These are phyloP conservation scores for Tremellales sp. DNA, from an alignment of 1,284 basidiomycete genomes.

Conservation along the genomic window DNA sequence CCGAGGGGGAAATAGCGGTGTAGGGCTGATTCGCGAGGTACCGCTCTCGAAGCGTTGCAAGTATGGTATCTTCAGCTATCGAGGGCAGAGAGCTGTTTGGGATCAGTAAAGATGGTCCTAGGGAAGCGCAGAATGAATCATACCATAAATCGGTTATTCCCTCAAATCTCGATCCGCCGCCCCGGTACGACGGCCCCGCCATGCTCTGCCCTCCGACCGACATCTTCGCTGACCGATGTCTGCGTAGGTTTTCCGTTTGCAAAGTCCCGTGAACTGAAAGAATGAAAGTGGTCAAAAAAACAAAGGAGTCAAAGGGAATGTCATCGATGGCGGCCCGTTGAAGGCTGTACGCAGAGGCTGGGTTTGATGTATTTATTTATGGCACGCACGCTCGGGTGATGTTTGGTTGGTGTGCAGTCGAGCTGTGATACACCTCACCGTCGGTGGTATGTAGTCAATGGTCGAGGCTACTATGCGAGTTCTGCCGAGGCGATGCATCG, in stretches of 20 bases:
- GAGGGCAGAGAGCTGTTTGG: slow-evolving; percentile 30
- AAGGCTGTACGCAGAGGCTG: no score
- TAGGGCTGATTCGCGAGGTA: slow-evolving; percentile 81
- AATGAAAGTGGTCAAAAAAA: neutral
- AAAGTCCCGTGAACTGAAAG: neutral
- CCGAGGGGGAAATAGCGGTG: slow-evolving; percentile 66
- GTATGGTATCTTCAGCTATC: slow-evolving; percentile 47
- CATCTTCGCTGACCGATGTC: slow-evolving; percentile 3
- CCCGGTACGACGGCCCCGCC: slow-evolving; percentile 10
- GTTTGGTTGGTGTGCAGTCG: no score
- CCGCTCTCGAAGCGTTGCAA: slow-evolving; percentile 73
- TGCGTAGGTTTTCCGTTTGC: neutral
- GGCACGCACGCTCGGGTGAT: no score
- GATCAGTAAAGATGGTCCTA: neutral
- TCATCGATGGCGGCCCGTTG: no score
- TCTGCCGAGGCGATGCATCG: no score
- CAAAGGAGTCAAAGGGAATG: neutral
- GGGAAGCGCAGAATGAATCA: neutral
- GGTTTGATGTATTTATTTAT: no score
- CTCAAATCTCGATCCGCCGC: slow-evolving; percentile 29
- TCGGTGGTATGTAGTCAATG: no score
- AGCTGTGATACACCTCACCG: no score
- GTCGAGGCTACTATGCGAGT: no score
- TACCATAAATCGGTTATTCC: slow-evolving; percentile 38
- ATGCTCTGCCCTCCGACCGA: slow-evolving; percentile 5